Evolutionary conservation across 2,329 filamentous ascomycete genomes (phyloP).

Genomic region (Lasiodiplodia hormozganensis): DNA sequence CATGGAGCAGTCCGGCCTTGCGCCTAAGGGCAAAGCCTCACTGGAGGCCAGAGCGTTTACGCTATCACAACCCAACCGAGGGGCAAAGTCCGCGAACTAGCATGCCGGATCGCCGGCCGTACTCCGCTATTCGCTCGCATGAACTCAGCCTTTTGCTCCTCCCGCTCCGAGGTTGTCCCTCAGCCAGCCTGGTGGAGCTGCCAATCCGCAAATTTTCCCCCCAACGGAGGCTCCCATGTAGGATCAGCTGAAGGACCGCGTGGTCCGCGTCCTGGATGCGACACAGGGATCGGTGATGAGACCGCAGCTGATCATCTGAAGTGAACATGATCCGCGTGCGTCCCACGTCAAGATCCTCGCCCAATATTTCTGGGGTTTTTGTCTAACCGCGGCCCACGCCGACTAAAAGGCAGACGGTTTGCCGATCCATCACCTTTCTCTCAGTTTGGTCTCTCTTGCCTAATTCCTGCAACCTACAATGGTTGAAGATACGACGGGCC

Average conservation of each 20-base stretch:
- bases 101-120: neutral
- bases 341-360: conserved; percentile 21
- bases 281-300: conserved; percentile 27
- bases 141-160: neutral
- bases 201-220: conserved; percentile 7
- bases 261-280: conserved; percentile 14
- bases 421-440: conserved; percentile 17
- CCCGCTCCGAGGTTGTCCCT: neutral
- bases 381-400: conserved; percentile 22
- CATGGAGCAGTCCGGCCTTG: neutral
- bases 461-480: conserved; percentile 28
- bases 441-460: conserved; percentile 8
- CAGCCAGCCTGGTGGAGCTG: neutral
- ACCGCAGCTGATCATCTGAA: conserved; percentile 14
- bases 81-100: conserved; percentile 7
- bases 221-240: neutral
- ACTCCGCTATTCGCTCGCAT: neutral
- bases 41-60: neutral
- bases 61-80: neutral
- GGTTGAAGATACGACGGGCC: conserved; percentile 33
- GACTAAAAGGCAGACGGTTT: conserved; percentile 25
- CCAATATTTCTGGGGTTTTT: conserved; percentile 19
- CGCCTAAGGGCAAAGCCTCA: neutral
- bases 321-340: conserved; percentile 20
- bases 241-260: conserved; percentile 10